Percentiles rank a stretch among this genome's conserved stretches.
phyloP scores from a whole-genome alignment of 768 basidiomycete genomes.

The Rhodotorula kratochvilovae region DNA sequence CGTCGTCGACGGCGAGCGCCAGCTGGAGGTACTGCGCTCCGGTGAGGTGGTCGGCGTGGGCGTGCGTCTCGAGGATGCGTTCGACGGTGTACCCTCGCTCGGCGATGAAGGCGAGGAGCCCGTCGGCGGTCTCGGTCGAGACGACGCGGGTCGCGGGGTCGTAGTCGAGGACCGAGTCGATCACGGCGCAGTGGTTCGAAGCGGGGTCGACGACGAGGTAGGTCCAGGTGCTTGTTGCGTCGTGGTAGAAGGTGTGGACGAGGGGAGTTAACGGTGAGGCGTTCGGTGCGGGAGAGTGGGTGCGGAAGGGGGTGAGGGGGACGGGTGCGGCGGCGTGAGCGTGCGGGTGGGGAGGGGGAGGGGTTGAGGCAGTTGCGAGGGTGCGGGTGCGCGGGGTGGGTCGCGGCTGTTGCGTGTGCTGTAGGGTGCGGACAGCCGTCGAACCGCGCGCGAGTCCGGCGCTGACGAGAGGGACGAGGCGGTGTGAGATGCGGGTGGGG shows the following conservation, averaged over 20 bases:
- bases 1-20: constrained; percentile 7
- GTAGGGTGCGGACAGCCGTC: too few relatives aligned
- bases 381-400: too few relatives aligned
- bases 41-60: constrained; percentile 45
- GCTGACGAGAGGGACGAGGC: too few relatives aligned
- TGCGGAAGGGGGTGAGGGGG: constrained; percentile 26
- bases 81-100: constrained; percentile 26
- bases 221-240: constrained; percentile 40
- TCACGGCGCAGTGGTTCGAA: constrained; percentile 30
- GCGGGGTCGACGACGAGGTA: constrained; percentile 41
- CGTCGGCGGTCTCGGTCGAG: constrained; percentile 35
- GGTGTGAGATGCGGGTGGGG: too few relatives aligned
- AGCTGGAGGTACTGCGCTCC: constrained; percentile 23
- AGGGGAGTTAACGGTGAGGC: constrained; percentile 13
- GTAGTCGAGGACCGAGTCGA: constrained; percentile 44
- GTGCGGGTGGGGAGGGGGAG: background rate
- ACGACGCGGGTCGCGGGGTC: constrained; percentile 34
- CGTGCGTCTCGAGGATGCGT: constrained; percentile 44
- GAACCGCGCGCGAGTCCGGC: too few relatives aligned
- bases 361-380: background rate
- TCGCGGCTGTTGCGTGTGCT: too few relatives aligned
- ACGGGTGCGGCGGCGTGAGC: background rate
- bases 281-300: constrained; percentile 6
- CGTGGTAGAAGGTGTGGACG: constrained; percentile 44
- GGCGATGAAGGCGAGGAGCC: constrained; percentile 34